These are phyloP conservation scores for Chlorokybus atmophyticus DNA, from an alignment of 139 green algal species.

Conservation along the genomic window DNA sequence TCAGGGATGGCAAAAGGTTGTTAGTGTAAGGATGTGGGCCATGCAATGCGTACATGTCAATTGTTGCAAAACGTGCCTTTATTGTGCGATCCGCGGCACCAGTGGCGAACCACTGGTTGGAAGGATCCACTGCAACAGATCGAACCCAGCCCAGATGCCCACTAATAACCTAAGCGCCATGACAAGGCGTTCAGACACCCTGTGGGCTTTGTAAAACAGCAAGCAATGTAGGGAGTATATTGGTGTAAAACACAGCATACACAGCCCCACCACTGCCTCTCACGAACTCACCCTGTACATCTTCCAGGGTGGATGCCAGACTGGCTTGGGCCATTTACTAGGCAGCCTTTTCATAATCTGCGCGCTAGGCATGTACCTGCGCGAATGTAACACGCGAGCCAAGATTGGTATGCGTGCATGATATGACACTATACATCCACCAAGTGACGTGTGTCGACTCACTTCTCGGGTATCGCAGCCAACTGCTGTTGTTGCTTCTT, in stretches of 20 bases:
- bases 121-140: slow-evolving; percentile 77
- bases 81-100: slow-evolving; percentile 90
- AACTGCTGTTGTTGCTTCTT: neutral
- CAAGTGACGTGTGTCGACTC: neutral
- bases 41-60: too few species aligned
- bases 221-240: neutral
- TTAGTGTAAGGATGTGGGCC: too few species aligned
- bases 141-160: slow-evolving; percentile 94
- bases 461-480: too few species aligned
- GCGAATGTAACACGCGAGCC: neutral
- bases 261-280: neutral
- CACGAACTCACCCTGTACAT: slow-evolving; percentile 60
- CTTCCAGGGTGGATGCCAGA: slow-evolving; percentile 90
- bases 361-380: slow-evolving; percentile 13
- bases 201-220: too few species aligned
- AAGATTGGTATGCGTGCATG: neutral
- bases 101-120: slow-evolving; percentile 94
- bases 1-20: too few species aligned
- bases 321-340: slow-evolving; percentile 77
- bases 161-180: slow-evolving; percentile 58
- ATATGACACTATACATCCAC: neutral
- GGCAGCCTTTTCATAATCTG: slow-evolving; percentile 52
- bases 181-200: neutral
- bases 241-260: neutral
- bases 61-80: too few species aligned